phyloP scores from a whole-genome alignment of 2,329 filamentous ascomycete species.

The Colletotrichum limetticola region DNA sequence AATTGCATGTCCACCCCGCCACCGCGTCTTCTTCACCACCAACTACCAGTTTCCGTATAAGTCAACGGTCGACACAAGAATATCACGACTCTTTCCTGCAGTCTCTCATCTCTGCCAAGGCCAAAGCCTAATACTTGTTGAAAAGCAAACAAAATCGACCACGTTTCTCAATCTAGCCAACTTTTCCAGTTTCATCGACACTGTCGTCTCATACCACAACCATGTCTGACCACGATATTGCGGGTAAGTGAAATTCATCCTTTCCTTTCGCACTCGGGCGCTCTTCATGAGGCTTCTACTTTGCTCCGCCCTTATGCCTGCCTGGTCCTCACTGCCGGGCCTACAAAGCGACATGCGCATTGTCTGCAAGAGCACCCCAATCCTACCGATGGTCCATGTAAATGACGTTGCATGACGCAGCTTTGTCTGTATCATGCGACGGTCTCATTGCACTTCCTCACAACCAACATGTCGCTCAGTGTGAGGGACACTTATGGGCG shows the following conservation, averaged over 20 bases:
- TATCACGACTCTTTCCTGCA: neutral
- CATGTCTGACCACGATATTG: constrained; percentile 76
- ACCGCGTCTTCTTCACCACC: constrained; percentile 1
- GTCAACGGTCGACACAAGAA: neutral
- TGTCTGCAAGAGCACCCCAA: neutral
- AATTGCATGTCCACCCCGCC: constrained; percentile 20
- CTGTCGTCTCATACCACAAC: constrained; percentile 29
- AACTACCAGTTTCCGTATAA: constrained; percentile 16
- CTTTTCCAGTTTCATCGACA: neutral
- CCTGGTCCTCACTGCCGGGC: neutral
- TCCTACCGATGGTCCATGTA: neutral
- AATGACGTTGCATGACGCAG: neutral
- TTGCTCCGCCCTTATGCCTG: neutral
- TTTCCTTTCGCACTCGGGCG: neutral
- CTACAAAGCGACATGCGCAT: neutral
- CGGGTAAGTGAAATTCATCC: constrained; percentile 60
- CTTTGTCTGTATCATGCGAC: neutral
- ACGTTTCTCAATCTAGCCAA: neutral
- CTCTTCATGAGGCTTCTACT: neutral
- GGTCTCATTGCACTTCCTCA: neutral
- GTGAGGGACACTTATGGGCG: neutral
- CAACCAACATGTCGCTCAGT: neutral
- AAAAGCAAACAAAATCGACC: neutral
- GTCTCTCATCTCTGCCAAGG: neutral
- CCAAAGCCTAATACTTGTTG: neutral